Base-by-base conservation (phyloP, 192 early-diverging fungal species). In the Coemansia sp. region DNA sequence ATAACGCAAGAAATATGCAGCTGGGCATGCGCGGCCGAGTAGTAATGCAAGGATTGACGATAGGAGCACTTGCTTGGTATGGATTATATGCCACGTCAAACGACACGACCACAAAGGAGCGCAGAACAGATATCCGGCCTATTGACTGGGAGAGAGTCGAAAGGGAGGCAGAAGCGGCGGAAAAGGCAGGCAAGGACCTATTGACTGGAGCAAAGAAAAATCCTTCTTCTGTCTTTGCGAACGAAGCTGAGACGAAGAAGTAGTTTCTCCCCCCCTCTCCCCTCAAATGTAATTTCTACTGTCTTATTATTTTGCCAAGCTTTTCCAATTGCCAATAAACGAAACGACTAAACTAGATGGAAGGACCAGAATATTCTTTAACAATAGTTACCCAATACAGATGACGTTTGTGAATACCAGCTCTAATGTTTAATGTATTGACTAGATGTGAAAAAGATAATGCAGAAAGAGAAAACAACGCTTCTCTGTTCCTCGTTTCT, bases 1-100 rank as follows among this genome's bases (percentile, higher is more conserved):
- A 66, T 9, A 75, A 76, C 59, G 37, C 52, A 16, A 69, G 58
- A 32, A 66, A 66, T 52, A 57, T 73, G 36, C 78, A 80, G 46
- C 62, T 59, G 63, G 78, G 78, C 11, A 80, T 80, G 78, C 78
- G 78, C 41, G 70, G 66, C 0, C 78, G 78, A 9, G 78, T 80
- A 2, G 66, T 66, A 6, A 63, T 76, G 66, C 78, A 80, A 49
- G 78, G 78, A 0, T 67, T 80, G n/a, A 80, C 78, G 0, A 62
- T 80, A 5, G 66, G 61, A 5, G 73, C 78, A 3, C 60, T 80
- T 19, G 45, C 71, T 3, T 69, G 73, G 48, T 80, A 80, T 16
- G 66, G 69, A 1, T 18, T 76, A 63, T 68, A 57, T 26, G 47
- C 40, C 32, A 36, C 56, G 7, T 15, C 51, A 22, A 54, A 26